Percentiles rank a stretch among this genome's conserved stretches.
These are phyloP conservation scores for Dendrobium catenatum DNA, from an alignment of 106 monocot species.

Conservation along the genomic window DNA sequence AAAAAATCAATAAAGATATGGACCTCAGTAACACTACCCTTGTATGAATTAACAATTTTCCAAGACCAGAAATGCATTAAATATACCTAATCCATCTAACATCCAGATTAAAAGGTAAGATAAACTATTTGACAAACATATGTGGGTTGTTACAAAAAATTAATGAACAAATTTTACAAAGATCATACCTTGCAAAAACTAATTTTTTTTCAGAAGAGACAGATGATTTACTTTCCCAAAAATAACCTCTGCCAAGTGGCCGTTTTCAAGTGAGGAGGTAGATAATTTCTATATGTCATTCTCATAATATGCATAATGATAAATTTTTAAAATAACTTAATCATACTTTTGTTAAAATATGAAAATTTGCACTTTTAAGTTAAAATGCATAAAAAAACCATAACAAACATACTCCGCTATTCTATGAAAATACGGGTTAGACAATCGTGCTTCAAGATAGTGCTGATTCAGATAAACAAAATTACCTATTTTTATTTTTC, in stretches of 20 bases:
- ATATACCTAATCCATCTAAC: background rate
- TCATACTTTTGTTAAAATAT: background rate
- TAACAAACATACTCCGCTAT: too few species aligned
- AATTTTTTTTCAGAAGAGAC: background rate
- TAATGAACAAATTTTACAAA: background rate
- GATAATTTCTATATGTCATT: background rate
- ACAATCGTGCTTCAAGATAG: too few species aligned
- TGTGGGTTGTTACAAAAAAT: background rate
- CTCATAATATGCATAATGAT: background rate
- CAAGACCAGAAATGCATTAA: background rate
- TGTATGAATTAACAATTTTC: background rate
- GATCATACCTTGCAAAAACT: background rate
- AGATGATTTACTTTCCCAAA: background rate
- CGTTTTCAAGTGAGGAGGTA: background rate
- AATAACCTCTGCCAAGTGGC: background rate
- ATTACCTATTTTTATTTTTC: too few species aligned
- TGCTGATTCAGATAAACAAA: too few species aligned
- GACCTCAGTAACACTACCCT: background rate
- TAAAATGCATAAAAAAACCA: too few species aligned
- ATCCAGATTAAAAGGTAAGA: background rate
- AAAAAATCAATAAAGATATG: background rate
- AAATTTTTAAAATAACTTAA: background rate
- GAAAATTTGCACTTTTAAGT: too few species aligned
- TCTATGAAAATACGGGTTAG: too few species aligned
- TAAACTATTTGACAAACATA: background rate